Base-by-base conservation (phyloP, 164 flowering plant genomes). In the Piper betle region DNA sequence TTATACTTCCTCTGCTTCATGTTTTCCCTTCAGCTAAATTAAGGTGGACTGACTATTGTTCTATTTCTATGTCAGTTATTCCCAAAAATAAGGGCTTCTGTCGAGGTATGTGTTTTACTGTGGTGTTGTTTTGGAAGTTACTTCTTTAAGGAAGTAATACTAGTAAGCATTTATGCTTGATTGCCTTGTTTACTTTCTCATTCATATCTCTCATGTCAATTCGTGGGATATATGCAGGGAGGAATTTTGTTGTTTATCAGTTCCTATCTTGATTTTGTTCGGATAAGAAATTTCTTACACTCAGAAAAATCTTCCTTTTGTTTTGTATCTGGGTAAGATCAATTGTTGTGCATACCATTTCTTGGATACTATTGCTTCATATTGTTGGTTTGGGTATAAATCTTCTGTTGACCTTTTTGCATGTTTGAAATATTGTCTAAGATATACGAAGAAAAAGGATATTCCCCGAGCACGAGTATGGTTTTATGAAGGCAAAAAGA, bases 261-360 rank as follows among this genome's bases (percentile, higher is more conserved):
- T 74, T 86, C 96, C 33, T 87, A 90, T 71, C 80, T 86, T 61
- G 97, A 93, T 65, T 93, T 77, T 76, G 82, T 87, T 57, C 83
- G 91, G 48, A 19, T 93, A 59, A 78, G 96, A 17, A 87, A 84
- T 62, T 93, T 82, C 64, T 73, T 93, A 77, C 86, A 84, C 72
- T 77, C 87, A 9, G 91, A 92, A 60, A 75, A 79, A 68, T 88
- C 96, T 55, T 84, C 93, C 56, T 84, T 85, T 69, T 92, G 98
- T 69, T 71, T 82, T 64, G 80, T 92, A 40, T 82, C 82, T 39
- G 98, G 89, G 98, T 92, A 79, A 83, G 93, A 53, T 68, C 12
- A 69, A 68, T 25, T 53, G 50, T 16, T 59, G 60, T 5, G 52
- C 41, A 11, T 54, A 1, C 33, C 40, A 39, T 39, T 37, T 52